These are phyloP conservation scores for Mortierella sp. DNA, from an alignment of 371 early-diverging fungal species.

Conservation along the genomic window DNA sequence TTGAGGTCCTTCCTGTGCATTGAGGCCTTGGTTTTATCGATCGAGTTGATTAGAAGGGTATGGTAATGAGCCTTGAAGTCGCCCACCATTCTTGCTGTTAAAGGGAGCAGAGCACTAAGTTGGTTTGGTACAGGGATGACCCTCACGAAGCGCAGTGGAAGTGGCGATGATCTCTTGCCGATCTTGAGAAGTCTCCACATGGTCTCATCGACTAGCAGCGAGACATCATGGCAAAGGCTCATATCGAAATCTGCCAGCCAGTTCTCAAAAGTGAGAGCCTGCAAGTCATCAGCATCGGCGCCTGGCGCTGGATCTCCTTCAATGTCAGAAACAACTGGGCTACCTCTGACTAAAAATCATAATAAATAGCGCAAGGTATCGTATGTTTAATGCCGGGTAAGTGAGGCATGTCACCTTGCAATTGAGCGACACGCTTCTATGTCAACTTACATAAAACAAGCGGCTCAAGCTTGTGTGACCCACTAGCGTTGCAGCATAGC, in stretches of 20 bases:
- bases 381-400: neutral
- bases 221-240: neutral
- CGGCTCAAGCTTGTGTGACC: neutral
- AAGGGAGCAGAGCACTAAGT: neutral
- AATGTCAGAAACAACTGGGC: neutral
- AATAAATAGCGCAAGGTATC: neutral
- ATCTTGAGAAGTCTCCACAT: neutral
- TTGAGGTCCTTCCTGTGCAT: neutral
- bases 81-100: neutral
- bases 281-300: neutral
- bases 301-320: neutral
- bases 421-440: neutral
- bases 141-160: neutral
- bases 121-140: conserved; percentile 1
- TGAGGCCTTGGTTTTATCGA: neutral
- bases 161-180: neutral
- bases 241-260: conserved; percentile 15
- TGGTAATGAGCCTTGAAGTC: conserved; percentile 17
- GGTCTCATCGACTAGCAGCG: neutral
- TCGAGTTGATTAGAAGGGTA: neutral
- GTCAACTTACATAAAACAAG: conserved; percentile 11
- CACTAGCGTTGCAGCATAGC: conserved; percentile 14
- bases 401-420: neutral
- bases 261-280: neutral
- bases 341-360: conserved; percentile 1